Base-by-base conservation (phyloP, 23 red algal species). In the Gracilariopsis chorda region DNA sequence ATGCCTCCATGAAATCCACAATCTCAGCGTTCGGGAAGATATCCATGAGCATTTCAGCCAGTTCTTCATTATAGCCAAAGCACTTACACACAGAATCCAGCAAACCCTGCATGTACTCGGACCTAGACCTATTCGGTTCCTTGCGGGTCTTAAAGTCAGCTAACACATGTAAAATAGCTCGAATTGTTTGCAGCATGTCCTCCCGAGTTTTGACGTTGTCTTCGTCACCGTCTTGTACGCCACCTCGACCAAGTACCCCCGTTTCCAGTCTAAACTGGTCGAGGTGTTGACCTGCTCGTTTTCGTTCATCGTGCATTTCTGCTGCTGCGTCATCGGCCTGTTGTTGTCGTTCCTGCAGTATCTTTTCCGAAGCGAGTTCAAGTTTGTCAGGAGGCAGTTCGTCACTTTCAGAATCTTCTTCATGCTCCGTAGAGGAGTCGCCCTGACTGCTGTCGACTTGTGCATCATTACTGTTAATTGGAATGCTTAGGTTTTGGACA, bases 1-100 rank as follows among this genome's bases (percentile, higher is more conserved):
- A 94, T 33, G 97, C 97, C 63, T 99, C 93, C 85, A 99, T 94
- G 44, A 99, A 96, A 42, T 93, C 94, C 10, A 99, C 63, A 56
- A 91, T 86, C 75, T 96, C 93, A 19, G 67, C 62, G 43, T 65
- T 61, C 17, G 93, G 91, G 67, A 99, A 99, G 23, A 99, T 53
- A 43, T 96, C 88, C 80, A 94, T 88, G 43, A 99, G 90, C 16
- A 86, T 90, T 59, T 73, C 90, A 1, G 80, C 83, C 1, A 98
- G 82, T 28, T 88, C 88, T 28, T 88, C 90, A 37, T 94, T 80
- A 69, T 94, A 98, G 46, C 82, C 87, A 78, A 86, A 94, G 41
- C 73, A 80, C 27, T 82, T 48, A 17, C 75, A 92, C 0, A 98
- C 77, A 48, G 75, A 71, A 23, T 94, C 65, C 7, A 48, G 53